phyloP scores from a whole-genome alignment of 2,329 filamentous ascomycete genomes.

The Graphium sp. region DNA sequence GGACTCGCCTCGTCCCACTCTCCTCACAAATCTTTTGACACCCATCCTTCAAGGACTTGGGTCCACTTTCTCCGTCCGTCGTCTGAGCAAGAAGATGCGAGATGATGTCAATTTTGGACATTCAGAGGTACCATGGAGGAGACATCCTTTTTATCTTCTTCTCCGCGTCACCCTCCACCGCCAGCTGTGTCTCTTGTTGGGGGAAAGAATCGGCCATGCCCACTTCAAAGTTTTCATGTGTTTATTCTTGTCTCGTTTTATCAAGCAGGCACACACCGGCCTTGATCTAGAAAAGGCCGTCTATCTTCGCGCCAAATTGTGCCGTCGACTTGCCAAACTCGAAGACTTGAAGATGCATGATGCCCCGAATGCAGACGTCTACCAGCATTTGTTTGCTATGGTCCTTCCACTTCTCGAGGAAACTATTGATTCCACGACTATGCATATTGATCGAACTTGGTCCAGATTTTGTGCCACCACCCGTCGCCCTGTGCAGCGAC shows the following conservation, averaged over 20 bases:
- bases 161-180: not conserved
- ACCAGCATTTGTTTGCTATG: no score
- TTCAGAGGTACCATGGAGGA: not conserved
- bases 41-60: no score
- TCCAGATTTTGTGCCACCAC: no score
- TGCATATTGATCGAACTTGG: no score
- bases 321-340: not conserved
- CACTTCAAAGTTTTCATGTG: not conserved
- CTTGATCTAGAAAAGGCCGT: not conserved
- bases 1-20: no score
- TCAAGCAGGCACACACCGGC: not conserved
- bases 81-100: not conserved
- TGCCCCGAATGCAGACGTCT: no score
- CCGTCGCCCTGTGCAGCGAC: no score
- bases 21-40: no score
- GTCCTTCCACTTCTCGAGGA: no score
- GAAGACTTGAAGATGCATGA: not conserved
- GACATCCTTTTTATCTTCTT: not conserved
- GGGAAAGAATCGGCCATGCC: not conserved
- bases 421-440: no score
- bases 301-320: not conserved
- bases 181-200: not conserved
- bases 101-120: not conserved
- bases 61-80: not conserved
- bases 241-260: not conserved